Evolutionary conservation across 371 early-diverging fungal genomes (phyloP), one percentile per base, ranked within the genome.

Genomic region (Parasitella parasitica): DNA sequence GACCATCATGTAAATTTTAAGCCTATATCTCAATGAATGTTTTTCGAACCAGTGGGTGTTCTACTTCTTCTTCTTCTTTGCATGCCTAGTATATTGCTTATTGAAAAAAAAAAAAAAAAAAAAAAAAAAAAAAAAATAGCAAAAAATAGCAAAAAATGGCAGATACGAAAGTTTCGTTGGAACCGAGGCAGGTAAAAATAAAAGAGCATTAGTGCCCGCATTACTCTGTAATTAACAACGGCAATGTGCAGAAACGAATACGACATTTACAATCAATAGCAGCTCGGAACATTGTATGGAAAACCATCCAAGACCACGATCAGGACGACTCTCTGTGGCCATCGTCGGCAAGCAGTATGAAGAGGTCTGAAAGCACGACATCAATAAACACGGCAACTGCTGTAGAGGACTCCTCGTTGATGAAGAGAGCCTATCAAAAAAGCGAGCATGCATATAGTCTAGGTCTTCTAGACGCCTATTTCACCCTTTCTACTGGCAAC

Each of bases 271-370:
- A 61, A 24, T 68, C 78, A 18, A 54, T 80, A 18, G 66, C 61
- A 41, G 77, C 69, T 57, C 73, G 81, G 60, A 77, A 80, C 38
- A 70, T 80, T 64, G 60, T 63, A 26, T 77, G 71, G 70, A 59
- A 60, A 20, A 41, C 32, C 34, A 46, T 20, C 16, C 7, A 54
- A 35, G 11, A 32, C 15, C 11, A 22, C 37, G 38, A n/a, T 41
- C 16, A 20, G 34, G n/a, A n/a, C n/a, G n/a, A 57, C 15, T 8
- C 32, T 30, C 27, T 51, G 7, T 16, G 35, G 26, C 53, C 51
- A 2, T 20, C 16, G 16, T 41, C 41, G 6, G 20, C 18, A 8
- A 54, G 20, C 27, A 15, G 38, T 12, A 70, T 76, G 64, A 64
- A 62, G 32, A 68, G 74, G 12, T 73, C 76, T 8, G 72, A 75